A percentile compares a stretch with the other conserved stretches of the same genome.
These are phyloP conservation scores for Calonectria leucothoes DNA, from an alignment of 2,329 filamentous ascomycete genomes.

Conservation along the genomic window DNA sequence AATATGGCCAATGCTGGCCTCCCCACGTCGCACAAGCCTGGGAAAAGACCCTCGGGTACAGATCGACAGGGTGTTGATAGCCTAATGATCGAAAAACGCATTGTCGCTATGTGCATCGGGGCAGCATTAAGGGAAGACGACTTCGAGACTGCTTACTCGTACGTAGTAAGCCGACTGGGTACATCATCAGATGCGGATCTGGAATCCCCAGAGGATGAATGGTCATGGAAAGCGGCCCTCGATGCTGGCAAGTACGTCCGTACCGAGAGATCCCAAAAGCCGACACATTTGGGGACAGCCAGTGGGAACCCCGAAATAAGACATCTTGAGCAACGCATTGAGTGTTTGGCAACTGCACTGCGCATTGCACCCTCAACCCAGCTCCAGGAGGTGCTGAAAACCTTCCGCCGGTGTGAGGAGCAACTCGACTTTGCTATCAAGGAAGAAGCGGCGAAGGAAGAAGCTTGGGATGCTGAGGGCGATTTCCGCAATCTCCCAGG, in stretches of 20 bases:
- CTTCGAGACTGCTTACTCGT: slow-evolving; percentile 89
- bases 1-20: slow-evolving; percentile 74
- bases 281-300: slow-evolving; percentile 70
- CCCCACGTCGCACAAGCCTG: slow-evolving; percentile 28
- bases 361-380: slow-evolving; percentile 77
- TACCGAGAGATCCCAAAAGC: slow-evolving; percentile 62
- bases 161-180: slow-evolving; percentile 77
- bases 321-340: slow-evolving; percentile 83
- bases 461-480: slow-evolving; percentile 76
- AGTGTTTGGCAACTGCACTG: slow-evolving; percentile 80
- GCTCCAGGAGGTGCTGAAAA: slow-evolving; percentile 79
- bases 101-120: slow-evolving; percentile 85
- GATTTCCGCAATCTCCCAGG: slow-evolving; percentile 70
- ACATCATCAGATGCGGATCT: slow-evolving; percentile 26
- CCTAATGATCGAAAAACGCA: slow-evolving; percentile 68
- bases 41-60: slow-evolving; percentile 12
- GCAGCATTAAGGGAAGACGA: slow-evolving; percentile 81
- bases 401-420: slow-evolving; percentile 82
- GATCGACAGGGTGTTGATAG: slow-evolving; percentile 46
- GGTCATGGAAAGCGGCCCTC: slow-evolving; percentile 83
- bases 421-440: slow-evolving; percentile 76
- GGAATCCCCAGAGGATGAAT: slow-evolving; percentile 63
- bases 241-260: slow-evolving; percentile 80
- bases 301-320: slow-evolving; percentile 73
- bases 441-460: slow-evolving; percentile 75